Evolutionary conservation across 2,329 filamentous ascomycete genomes (phyloP).

Genomic region (Epichloe coenophiala): DNA sequence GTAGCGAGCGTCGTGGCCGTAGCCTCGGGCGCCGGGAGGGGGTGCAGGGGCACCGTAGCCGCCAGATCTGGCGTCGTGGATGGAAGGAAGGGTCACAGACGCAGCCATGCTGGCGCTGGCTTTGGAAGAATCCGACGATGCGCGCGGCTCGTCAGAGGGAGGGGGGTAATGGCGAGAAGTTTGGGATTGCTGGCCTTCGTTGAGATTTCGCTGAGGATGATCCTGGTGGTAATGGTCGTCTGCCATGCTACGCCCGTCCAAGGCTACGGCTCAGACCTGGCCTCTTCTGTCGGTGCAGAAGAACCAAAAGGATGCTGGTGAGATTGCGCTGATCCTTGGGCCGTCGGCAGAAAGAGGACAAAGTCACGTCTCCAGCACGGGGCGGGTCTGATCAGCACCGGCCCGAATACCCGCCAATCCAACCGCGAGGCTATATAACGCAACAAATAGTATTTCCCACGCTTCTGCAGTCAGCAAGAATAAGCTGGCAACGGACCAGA

Average conservation of each 20-base stretch:
- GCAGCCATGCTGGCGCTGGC: constrained; percentile 26
- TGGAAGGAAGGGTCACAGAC: constrained; percentile 34
- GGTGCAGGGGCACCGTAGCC: constrained; percentile 19
- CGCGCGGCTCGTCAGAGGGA: constrained; percentile 8
- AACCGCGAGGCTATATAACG: background rate
- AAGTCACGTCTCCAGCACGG: background rate
- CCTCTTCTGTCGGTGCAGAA: constrained; percentile 14
- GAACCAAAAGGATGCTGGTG: constrained; percentile 4
- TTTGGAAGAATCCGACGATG: constrained; percentile 10
- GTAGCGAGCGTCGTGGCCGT: constrained; percentile 23
- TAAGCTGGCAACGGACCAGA: background rate
- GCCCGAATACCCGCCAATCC: background rate
- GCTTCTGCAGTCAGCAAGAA: background rate
- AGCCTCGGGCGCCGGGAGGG: constrained; percentile 18
- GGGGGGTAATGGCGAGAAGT: constrained; percentile 4
- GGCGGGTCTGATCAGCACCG: background rate
- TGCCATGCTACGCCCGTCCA: constrained; percentile 22
- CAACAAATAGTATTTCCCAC: background rate
- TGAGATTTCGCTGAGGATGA: constrained; percentile 20
- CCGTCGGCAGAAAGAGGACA: background rate
- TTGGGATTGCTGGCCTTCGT: constrained; percentile 19
- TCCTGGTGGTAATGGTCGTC: constrained; percentile 25
- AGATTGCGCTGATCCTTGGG: constrained; percentile 4
- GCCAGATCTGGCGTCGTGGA: constrained; percentile 30
- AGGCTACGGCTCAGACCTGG: constrained; percentile 10